Evolutionary conservation across 1,139 yeast species (phyloP).

Genomic region (Pichia sp.): DNA sequence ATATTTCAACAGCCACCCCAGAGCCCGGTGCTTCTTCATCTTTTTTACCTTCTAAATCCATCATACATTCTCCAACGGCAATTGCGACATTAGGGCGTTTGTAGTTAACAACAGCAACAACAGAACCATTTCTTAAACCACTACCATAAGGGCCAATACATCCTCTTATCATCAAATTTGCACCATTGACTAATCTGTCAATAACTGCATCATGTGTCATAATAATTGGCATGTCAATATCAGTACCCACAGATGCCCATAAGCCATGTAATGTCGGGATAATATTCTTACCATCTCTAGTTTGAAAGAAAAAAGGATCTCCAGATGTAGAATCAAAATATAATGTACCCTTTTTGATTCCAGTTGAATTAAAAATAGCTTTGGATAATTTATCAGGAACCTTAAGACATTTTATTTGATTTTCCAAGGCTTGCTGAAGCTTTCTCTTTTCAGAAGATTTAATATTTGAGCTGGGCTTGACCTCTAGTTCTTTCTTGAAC

Average conservation of each 20-base stretch:
- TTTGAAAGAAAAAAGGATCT: conserved; percentile 67
- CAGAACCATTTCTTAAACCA: conserved; percentile 38
- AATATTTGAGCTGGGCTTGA: conserved; percentile 71
- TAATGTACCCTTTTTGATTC: conserved; percentile 54
- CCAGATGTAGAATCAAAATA: conserved; percentile 54
- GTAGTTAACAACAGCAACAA: conserved; percentile 69
- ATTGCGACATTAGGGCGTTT: conserved; percentile 57
- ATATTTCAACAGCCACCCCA: conserved; percentile 63
- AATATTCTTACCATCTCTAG: conserved; percentile 43
- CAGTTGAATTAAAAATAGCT: conserved; percentile 55
- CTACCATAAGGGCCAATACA: conserved; percentile 70
- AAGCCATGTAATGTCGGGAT: conserved; percentile 70
- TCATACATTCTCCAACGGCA: conserved; percentile 67
- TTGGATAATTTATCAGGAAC: conserved; percentile 56
- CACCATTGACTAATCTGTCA: conserved; percentile 61
- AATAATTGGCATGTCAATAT: conserved; percentile 46
- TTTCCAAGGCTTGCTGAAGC: conserved; percentile 41
- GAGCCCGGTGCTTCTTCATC: conserved; percentile 35
- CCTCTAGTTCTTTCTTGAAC: conserved; percentile 60
- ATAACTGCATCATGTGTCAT: conserved; percentile 72
- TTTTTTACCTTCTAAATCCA: conserved; percentile 38
- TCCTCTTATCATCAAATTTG: conserved; percentile 90
- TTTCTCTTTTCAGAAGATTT: conserved; percentile 77
- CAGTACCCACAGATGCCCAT: conserved; percentile 44
- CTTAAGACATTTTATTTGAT: conserved; percentile 31